Conservation (phyloP, 495 filamentous ascomycete genomes). For the Chlorociboria aeruginascens region DNA sequence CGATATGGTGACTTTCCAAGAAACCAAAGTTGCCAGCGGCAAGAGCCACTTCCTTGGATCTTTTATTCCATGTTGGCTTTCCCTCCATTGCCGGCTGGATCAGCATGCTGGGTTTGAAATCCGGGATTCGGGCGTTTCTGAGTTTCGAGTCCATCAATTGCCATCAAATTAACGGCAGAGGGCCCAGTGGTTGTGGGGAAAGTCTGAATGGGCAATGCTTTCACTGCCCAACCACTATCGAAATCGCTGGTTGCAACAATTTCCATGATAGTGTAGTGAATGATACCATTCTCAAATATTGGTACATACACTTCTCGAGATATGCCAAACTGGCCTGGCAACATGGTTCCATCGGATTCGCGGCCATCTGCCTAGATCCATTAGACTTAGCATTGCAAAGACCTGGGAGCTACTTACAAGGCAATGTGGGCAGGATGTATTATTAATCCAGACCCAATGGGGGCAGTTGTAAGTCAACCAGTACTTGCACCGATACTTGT, state of each 20-base stretch:
- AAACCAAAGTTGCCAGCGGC: too few relatives aligned
- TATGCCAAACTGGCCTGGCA: constrained; percentile 15
- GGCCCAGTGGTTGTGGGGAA: constrained; percentile 14
- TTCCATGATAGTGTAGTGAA: constrained; percentile 34
- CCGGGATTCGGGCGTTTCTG: constrained; percentile 2
- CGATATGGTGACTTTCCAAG: too few relatives aligned
- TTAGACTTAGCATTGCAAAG: not conserved
- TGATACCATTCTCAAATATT: constrained; percentile 28
- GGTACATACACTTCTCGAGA: constrained; percentile 29
- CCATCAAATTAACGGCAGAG: constrained; percentile 4
- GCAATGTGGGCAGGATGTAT: constrained; percentile 42
- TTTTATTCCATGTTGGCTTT: constrained; percentile 9
- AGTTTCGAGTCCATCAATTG: constrained; percentile 9
- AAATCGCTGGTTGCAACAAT: constrained; percentile 22
- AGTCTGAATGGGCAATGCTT: constrained; percentile 9
- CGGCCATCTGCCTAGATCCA: constrained; percentile 31
- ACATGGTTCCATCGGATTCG: constrained; percentile 25
- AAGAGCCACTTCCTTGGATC: not conserved
- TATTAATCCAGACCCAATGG: constrained; percentile 51
- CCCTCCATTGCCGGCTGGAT: not conserved
- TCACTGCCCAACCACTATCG: constrained; percentile 17
- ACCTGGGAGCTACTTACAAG: constrained; percentile 29
- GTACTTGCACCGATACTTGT: constrained; percentile 51
- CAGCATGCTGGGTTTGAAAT: not conserved
- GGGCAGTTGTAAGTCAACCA: constrained; percentile 44